Evolutionary conservation across 139 green algal species (phyloP), one percentile per base, ranked within the genome.

Genomic region (Chlorella sp.): DNA sequence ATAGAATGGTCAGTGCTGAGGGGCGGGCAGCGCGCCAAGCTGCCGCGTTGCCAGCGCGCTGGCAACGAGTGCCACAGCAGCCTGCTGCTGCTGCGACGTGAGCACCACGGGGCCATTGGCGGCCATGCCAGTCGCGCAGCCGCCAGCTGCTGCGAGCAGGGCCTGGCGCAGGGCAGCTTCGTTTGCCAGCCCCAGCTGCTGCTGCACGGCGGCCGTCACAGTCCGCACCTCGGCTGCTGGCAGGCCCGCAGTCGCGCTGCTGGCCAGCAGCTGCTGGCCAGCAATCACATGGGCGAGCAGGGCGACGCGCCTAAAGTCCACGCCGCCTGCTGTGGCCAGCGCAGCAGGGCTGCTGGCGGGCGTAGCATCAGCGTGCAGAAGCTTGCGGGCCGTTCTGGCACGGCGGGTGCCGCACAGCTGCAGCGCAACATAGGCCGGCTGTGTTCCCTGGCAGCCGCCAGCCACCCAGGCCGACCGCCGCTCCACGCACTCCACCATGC

Each of bases 401-500:
- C n/a, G n/a, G n/a, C n/a, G n/a, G n/a, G n/a, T n/a, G n/a, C n/a
- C n/a, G n/a, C n/a, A n/a, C n/a, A n/a, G n/a, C n/a, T n/a, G n/a
- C n/a, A n/a, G n/a, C n/a, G n/a, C n/a, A 69, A 69, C 64, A 23
- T 64, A 67, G 46, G 65, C 2, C 51, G 43, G 41, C 63, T 48
- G 74, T 43, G 67, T 3, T 33, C 45, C 46, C 33, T 46, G 23
- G 29, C 67, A 40, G 11, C 56, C 45, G 11, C 66, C 45, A 5
- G 38, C 67, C 59, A 76, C 80, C 77, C 59, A 60, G 5, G 48
- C 72, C 5, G 61, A 56, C 25, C 51, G 71, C 4, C 68, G 61
- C 40, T 69, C 51, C 27, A 29, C 43, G 35, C 12, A 43, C 2
- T 68, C 59, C 40, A 79, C 40, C 62, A 87, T 62, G 64, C 56